Evolutionary conservation across 2,329 filamentous ascomycete genomes (phyloP), one percentile per base, ranked within the genome.

Genomic region (Myrmaecium sp.): DNA sequence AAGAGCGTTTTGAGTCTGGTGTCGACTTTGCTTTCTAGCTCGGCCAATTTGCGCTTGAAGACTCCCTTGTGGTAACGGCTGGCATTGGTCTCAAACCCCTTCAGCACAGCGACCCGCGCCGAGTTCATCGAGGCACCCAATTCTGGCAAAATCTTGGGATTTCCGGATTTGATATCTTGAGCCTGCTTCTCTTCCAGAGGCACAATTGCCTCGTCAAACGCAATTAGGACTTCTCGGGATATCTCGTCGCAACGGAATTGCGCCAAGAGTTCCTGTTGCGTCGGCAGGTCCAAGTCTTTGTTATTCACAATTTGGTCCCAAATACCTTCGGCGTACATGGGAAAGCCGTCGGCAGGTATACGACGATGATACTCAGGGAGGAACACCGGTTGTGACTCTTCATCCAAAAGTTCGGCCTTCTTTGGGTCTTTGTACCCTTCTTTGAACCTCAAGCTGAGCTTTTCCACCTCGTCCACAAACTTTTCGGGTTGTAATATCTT

Each of bases 291-390:
- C 29, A 98, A 64, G 45, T 98, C 89, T 55, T 98, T 98, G 64
- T 98, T 98, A 60, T 86, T 79, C 41, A 93, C 84, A 46, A 98
- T 98, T 55, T 95, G 86, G 43, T 95, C 84, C 89, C 89, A 98
- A 23, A 98, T 72, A 21, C 84, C 82, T 47, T 89, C 74, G 1
- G 89, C 84, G 42, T 98, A 98, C 32, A 83, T 66, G 0, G 86
- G 80, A 47, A 95, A 89, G n/a, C 89, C 89, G 51, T 98, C 89
- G 6, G 89, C 89, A 7, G 89, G 89, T 36, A 98, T 98, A 30
- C 89, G 69, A 33, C 89, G 69, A 55, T 98, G 89, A 49, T 98
- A 98, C 42, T 94, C 84, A 13, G 89, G 76, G 22, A 95, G 58
- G 47, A 98, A 89, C 4, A 98, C 68, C 4, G 79, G 80, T 25